A percentile compares a stretch with the other conserved stretches of the same genome.
Conservation (phyloP, 352 stramenopile species). For the Phytophthora litchii region DNA sequence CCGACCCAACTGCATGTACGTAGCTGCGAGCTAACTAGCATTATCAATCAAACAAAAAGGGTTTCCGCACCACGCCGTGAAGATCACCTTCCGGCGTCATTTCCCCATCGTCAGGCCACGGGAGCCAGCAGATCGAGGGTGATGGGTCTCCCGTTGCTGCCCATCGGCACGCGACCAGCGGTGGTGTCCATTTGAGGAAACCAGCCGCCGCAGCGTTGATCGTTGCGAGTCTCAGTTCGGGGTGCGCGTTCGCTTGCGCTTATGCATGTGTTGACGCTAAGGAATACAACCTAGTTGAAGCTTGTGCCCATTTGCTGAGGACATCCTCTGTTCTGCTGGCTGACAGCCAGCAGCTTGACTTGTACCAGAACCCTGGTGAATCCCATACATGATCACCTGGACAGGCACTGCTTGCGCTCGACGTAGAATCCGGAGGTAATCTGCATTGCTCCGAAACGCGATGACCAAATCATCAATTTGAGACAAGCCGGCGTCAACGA, state of each 20-base stretch:
- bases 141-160: not conserved
- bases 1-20: constrained; percentile 39
- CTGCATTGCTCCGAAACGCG: not conserved
- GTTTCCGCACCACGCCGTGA: constrained; percentile 8
- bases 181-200: constrained; percentile 9
- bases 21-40: constrained; percentile 33
- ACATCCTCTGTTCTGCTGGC: too few relatives aligned
- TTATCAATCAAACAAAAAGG: constrained; percentile 30
- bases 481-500: too few relatives aligned
- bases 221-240: not conserved
- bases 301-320: too few relatives aligned
- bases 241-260: not conserved
- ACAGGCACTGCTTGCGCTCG: not conserved
- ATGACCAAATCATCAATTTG: too few relatives aligned
- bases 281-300: constrained; percentile 27
- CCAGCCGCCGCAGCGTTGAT: not conserved
- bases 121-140: constrained; percentile 21
- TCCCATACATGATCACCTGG: too few relatives aligned
- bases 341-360: too few relatives aligned
- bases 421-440: not conserved
- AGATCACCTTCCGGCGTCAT: constrained; percentile 26
- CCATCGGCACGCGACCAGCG: constrained; percentile 9
- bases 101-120: not conserved
- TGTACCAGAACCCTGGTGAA: too few relatives aligned
- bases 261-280: constrained; percentile 6